phyloP scores from a whole-genome alignment of 73 alveolate genomes.

The Urostyla sp. region DNA sequence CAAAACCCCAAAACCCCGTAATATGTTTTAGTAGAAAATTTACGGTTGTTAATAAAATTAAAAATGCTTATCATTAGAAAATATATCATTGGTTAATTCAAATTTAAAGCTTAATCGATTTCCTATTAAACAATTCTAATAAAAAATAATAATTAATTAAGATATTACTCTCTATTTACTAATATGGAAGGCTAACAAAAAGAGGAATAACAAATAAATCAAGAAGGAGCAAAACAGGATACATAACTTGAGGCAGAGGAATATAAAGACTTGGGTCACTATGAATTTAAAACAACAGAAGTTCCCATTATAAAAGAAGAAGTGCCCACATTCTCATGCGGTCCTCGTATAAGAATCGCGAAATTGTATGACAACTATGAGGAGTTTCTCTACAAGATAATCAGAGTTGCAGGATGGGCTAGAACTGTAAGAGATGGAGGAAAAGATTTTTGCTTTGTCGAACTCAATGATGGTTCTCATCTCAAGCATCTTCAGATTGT shows the following conservation, averaged over 20 bases:
- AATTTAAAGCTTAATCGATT: neutral
- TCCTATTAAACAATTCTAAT: constrained; percentile 10
- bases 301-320: constrained; percentile 2
- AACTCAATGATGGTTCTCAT: constrained; percentile 95
- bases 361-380: constrained; percentile 33
- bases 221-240: neutral
- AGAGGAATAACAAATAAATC: neutral
- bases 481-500: constrained; percentile 89
- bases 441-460: constrained; percentile 87
- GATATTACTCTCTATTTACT: neutral
- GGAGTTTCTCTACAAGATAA: constrained; percentile 75
- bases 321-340: constrained; percentile 34
- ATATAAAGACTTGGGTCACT: constrained; percentile 25
- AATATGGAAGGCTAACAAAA: constrained; percentile 14
- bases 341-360: constrained; percentile 44
- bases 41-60: too few species aligned
- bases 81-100: too few species aligned
- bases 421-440: constrained; percentile 92
- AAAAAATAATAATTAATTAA: constrained; percentile 22
- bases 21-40: too few species aligned
- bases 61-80: too few species aligned
- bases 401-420: constrained; percentile 98
- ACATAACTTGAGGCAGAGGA: constrained; percentile 7
- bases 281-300: neutral
- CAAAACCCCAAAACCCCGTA: too few species aligned